Percentiles rank a stretch among this genome's conserved stretches.
Conservation (phyloP, 345 rosid species). For the Jatropha curcas region DNA sequence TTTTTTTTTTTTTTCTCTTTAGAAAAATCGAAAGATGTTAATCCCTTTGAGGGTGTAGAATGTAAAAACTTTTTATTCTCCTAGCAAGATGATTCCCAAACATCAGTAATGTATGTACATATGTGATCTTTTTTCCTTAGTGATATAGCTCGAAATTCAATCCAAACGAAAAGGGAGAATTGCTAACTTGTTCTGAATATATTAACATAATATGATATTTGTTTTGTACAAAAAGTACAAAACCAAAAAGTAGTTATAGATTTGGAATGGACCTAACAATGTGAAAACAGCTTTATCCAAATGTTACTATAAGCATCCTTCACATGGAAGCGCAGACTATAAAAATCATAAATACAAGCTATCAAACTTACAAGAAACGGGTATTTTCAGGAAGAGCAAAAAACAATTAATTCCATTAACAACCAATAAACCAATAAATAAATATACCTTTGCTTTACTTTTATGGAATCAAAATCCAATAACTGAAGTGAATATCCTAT, state of each 20-base stretch:
- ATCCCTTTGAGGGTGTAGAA: too few relatives aligned
- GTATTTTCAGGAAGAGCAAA: neutral
- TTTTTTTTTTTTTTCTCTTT: too few relatives aligned
- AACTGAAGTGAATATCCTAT: neutral
- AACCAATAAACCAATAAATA: neutral
- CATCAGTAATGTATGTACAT: too few relatives aligned
- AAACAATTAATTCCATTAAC: neutral
- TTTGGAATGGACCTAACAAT: neutral
- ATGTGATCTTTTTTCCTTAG: too few relatives aligned
- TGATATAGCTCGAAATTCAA: too few relatives aligned
- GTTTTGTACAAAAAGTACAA: neutral
- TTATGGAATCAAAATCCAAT: neutral
- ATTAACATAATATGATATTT: neutral
- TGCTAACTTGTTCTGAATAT: neutral
- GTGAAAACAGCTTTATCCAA: constrained; percentile 2
- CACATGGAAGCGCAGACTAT: constrained; percentile 5
- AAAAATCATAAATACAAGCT: neutral
- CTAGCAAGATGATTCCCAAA: too few relatives aligned
- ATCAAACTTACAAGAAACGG: neutral
- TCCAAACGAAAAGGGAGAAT: neutral
- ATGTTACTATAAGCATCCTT: neutral
- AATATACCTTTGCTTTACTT: neutral
- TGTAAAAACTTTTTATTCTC: too few relatives aligned
- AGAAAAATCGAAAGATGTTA: too few relatives aligned
- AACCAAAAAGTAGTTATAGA: neutral